Evolutionary conservation across 2,329 filamentous ascomycete genomes (phyloP).

Genomic region (Talaromyces sp.): DNA sequence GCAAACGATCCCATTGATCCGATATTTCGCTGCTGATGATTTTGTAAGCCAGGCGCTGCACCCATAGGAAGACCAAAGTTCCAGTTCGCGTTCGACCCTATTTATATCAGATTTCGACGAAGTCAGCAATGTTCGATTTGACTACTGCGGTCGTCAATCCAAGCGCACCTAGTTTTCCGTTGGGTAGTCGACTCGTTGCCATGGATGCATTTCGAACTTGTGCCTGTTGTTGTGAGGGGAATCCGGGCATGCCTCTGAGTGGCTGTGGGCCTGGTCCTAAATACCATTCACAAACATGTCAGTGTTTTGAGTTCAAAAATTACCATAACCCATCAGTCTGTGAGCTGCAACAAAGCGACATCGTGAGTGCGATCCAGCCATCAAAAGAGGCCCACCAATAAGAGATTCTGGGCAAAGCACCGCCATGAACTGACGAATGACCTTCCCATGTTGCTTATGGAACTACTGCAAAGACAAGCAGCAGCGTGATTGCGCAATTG

Average conservation of each 20-base stretch:
- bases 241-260: constrained; percentile 51
- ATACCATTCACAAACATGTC: neutral
- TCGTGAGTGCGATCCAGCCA: constrained; percentile 10
- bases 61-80: constrained; percentile 53
- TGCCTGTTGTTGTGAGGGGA: constrained; percentile 46
- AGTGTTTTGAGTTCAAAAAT: neutral
- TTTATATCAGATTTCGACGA: constrained; percentile 8
- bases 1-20: constrained; percentile 52
- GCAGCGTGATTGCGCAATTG: neutral
- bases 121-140: constrained; percentile 3
- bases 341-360: constrained; percentile 17
- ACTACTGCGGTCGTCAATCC: neutral
- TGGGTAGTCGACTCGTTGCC: constrained; percentile 47
- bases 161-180: constrained; percentile 50
- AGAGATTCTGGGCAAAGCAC: neutral
- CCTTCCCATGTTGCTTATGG: neutral
- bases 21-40: constrained; percentile 48
- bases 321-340: neutral
- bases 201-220: constrained; percentile 45
- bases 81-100: constrained; percentile 54
- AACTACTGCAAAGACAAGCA: neutral
- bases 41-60: constrained; percentile 48
- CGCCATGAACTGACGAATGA: neutral
- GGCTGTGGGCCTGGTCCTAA: constrained; percentile 48
- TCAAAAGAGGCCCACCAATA: neutral